These are phyloP conservation scores for Teratosphaeria destructans DNA, from an alignment of 2,329 filamentous ascomycete genomes.

Conservation along the genomic window DNA sequence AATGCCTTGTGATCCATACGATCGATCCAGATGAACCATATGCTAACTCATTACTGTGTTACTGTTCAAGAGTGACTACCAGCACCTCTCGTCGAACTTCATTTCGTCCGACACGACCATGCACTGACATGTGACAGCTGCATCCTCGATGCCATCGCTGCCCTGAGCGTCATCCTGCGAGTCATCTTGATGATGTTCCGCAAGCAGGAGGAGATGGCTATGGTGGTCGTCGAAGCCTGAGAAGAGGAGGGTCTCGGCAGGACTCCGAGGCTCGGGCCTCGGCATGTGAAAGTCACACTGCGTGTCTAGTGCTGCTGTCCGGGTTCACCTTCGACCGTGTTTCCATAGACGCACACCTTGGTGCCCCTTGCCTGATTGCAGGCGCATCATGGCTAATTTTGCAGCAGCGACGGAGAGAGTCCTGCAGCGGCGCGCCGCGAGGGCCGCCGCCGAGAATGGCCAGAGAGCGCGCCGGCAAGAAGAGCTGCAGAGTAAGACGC, in stretches of 20 bases:
- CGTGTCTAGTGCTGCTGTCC: not conserved
- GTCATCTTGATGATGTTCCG: not conserved
- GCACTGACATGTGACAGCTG: not conserved
- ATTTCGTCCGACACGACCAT: not conserved
- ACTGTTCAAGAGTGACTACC: not conserved
- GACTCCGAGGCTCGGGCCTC: not conserved
- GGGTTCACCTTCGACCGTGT: not conserved
- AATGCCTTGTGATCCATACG: not conserved
- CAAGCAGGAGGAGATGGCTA: not conserved
- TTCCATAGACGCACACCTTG: not conserved
- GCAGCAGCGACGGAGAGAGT: constrained; percentile 82
- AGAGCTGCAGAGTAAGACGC: constrained; percentile 27
- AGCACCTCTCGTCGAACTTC: not conserved
- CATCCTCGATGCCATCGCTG: not conserved
- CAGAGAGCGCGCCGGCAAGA: constrained; percentile 45
- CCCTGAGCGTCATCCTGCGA: not conserved
- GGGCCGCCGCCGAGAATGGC: constrained; percentile 45
- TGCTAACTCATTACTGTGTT: not conserved
- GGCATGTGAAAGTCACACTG: not conserved
- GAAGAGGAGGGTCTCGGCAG: not conserved
- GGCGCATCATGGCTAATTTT: constrained; percentile 50
- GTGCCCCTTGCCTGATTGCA: not conserved
- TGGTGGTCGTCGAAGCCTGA: not conserved
- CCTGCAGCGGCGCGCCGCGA: constrained; percentile 65
- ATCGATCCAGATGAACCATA: not conserved